A percentile compares a stretch with the other conserved stretches of the same genome.
Evolutionary conservation across 495 filamentous ascomycete genomes (phyloP).

Genomic region (Annulohypoxylon stygium): DNA sequence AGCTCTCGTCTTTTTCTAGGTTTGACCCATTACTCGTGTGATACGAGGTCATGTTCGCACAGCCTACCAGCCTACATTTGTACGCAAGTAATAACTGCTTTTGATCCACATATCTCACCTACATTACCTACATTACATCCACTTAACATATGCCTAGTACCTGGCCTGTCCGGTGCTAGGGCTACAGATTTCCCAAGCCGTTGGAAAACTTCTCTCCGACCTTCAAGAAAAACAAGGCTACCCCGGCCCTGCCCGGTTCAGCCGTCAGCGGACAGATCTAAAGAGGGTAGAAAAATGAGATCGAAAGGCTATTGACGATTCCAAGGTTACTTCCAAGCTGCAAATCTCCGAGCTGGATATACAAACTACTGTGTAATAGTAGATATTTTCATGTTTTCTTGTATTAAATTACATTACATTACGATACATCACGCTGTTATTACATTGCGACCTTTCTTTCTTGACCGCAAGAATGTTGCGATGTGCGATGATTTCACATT

Average conservation of each 20-base stretch:
- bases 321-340: neutral
- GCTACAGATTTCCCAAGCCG: constrained; percentile 35
- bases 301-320: constrained; percentile 1
- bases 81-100: constrained; percentile 31
- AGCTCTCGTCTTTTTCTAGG: constrained; percentile 5
- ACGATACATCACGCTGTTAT: constrained; percentile 4
- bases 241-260: constrained; percentile 34
- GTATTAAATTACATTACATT: neutral
- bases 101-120: constrained; percentile 37
- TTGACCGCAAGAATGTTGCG: constrained; percentile 24
- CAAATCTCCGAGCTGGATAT: constrained; percentile 26
- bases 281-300: constrained; percentile 17
- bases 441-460: neutral
- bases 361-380: too few relatives aligned
- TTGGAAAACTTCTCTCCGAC: constrained; percentile 46
- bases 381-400: too few relatives aligned
- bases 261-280: constrained; percentile 14
- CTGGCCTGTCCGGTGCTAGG: neutral
- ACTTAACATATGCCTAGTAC: neutral
- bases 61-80: constrained; percentile 13
- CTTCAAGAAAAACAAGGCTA: constrained; percentile 33
- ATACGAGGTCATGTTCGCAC: constrained; percentile 42
- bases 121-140: constrained; percentile 15
- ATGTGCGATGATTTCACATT: neutral
- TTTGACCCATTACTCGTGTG: constrained; percentile 35